phyloP scores from a whole-genome alignment of 2,329 filamentous ascomycete genomes.

The Fusarium udum region DNA sequence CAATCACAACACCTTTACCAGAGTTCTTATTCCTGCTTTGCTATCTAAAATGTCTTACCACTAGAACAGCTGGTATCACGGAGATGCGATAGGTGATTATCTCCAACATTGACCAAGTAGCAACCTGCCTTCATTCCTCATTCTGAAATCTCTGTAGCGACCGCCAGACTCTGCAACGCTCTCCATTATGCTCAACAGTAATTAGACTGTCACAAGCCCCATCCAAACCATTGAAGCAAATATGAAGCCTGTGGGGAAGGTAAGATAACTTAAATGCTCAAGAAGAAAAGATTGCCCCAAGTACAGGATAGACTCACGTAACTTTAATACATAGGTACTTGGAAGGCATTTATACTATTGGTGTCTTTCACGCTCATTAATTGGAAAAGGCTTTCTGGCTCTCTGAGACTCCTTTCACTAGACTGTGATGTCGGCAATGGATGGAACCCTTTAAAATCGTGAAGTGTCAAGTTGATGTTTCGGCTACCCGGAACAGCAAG shows the following conservation, averaged over 20 bases:
- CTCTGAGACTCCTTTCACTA: fast-evolving
- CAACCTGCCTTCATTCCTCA: fast-evolving
- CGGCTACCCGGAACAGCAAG: neutral
- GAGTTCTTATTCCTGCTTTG: neutral
- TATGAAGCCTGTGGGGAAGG: fast-evolving
- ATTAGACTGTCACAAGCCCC: fast-evolving
- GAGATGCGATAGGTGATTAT: fast-evolving
- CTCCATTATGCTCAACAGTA: neutral
- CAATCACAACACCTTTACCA: neutral
- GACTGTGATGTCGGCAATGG: neutral
- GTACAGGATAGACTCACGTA: neutral
- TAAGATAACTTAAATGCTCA: neutral
- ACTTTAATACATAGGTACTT: neutral
- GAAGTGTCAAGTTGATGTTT: neutral
- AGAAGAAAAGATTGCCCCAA: too few relatives aligned
- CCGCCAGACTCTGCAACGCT: neutral
- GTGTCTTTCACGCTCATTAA: fast-evolving
- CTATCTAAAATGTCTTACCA: fast-evolving
- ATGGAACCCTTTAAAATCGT: neutral
- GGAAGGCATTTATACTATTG: neutral
- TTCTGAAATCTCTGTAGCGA: too few relatives aligned
- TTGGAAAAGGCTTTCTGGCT: fast-evolving
- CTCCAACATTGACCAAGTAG: neutral
- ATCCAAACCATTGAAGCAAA: fast-evolving
- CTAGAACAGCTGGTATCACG: fast-evolving